Evolutionary conservation across 768 basidiomycete genomes (phyloP), one percentile per base, ranked within the genome.

Genomic region (Nevesoporus exiguus): DNA sequence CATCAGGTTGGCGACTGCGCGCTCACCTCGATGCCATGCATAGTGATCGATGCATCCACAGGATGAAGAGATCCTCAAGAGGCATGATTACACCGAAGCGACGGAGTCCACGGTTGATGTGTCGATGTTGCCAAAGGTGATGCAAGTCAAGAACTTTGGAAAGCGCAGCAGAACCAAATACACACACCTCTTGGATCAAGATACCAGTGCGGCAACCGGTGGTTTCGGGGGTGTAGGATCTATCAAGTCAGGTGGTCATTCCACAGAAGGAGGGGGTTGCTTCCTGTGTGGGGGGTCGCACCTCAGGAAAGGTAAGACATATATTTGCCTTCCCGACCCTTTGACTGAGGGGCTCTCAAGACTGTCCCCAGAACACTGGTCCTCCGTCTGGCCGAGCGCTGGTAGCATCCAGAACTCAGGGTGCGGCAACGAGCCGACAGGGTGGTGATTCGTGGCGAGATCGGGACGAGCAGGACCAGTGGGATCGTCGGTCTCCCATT

Each of bases 141-240:
- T 98, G 95, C 97, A 98, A 73, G 92, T 95, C 65, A 86, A 85
- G 71, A 86, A 98, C 74, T 98, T 95, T 65, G 92, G 93, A 43
- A 94, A 93, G 71, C 85, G 91, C 56, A 84, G 90, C 67, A 85
- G 89, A 43, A 93, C 92, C 29, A 95, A 99, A 74, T 98, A 98
- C 64, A 98, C 97, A 15, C 96, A 99, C 73, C 72, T 99, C 58
- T 73, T 93, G 34, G 95, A 95, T 64, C 91, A 98, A 76, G 96
- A 98, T 68, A 98, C 96, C 0, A 92, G 90, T 6, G 73, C 59
- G 22, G 56, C 68, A 13, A 74, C 65, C 45, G 86, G 83, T 29
- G 86, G 88, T 0, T 86, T 88, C 71, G 87, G 87, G 27, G 86
- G 83, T 7, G 63, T 64, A 5, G 80, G 74, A 1, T 66, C 81